These are phyloP conservation scores for Sporothrix variecibatus DNA, from an alignment of 2,329 filamentous ascomycete species.

Conservation along the genomic window DNA sequence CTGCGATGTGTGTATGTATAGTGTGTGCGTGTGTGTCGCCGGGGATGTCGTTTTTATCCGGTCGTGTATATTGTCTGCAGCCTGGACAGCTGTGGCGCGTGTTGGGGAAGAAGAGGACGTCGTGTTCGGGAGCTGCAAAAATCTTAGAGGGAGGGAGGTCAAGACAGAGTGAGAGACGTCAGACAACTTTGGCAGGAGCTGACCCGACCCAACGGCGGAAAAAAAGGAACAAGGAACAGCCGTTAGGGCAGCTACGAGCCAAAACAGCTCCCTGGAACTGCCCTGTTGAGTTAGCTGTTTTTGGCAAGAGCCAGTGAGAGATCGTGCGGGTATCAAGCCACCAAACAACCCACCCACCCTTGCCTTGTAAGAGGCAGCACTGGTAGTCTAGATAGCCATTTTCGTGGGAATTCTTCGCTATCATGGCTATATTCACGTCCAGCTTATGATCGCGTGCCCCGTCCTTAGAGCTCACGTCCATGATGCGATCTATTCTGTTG, in stretches of 20 bases:
- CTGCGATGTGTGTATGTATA: too few relatives aligned
- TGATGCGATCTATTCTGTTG: neutral
- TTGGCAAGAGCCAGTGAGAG: conserved; percentile 2
- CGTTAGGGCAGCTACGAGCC: neutral
- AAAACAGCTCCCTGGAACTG: neutral
- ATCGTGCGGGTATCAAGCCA: neutral
- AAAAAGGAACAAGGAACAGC: neutral
- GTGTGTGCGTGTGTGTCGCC: neutral
- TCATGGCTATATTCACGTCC: neutral
- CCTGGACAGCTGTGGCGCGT: neutral
- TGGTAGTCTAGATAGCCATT: neutral
- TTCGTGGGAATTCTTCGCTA: neutral
- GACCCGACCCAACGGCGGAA: neutral
- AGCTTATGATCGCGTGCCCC: neutral
- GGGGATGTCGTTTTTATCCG: neutral
- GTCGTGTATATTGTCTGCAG: neutral
- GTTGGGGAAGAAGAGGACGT: neutral
- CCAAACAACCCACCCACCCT: neutral
- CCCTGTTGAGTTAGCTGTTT: conserved; percentile 8
- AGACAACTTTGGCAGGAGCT: neutral
- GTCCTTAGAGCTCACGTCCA: neutral
- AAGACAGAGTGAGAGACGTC: neutral
- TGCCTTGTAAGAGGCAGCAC: neutral
- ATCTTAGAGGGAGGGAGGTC: too few relatives aligned
- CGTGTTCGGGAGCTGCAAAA: neutral